These are phyloP conservation scores for Nakaseomyces bracarensis DNA, from an alignment of 1,139 yeast species.

Conservation along the genomic window DNA sequence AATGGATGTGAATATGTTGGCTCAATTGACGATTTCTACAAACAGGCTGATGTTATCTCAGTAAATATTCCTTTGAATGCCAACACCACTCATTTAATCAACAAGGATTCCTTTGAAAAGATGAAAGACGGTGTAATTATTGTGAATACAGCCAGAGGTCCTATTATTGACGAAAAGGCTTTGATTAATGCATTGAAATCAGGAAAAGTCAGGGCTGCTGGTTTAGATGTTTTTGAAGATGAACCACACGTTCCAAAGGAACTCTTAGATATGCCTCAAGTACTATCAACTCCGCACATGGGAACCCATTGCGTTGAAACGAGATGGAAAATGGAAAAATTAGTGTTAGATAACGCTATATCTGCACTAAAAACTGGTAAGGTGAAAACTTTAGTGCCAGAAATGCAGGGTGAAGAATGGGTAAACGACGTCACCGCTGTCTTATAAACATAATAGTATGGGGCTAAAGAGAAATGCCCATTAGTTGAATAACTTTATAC, in stretches of 20 bases:
- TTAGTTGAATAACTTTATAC: no score
- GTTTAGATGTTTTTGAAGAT: slow-evolving; percentile 74
- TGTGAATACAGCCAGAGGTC: slow-evolving; percentile 68
- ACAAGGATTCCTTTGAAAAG: slow-evolving; percentile 43
- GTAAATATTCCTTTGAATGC: slow-evolving; percentile 55
- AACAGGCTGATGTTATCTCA: slow-evolving; percentile 49
- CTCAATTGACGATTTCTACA: slow-evolving; percentile 47
- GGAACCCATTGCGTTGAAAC: slow-evolving; percentile 68
- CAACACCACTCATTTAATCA: slow-evolving; percentile 51
- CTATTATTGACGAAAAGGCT: slow-evolving; percentile 60
- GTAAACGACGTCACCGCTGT: slow-evolving; percentile 13
- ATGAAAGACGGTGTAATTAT: slow-evolving; percentile 60
- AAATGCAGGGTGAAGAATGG: slow-evolving; percentile 37
- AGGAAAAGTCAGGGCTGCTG: slow-evolving; percentile 68
- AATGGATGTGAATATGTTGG: slow-evolving; percentile 44
- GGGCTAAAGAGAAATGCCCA: no score
- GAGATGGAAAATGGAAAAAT: slow-evolving; percentile 46
- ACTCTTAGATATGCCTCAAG: slow-evolving; percentile 44
- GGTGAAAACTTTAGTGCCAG: slow-evolving; percentile 62
- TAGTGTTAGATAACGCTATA: slow-evolving; percentile 37
- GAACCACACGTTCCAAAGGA: slow-evolving; percentile 69
- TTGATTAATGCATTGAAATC: slow-evolving; percentile 52
- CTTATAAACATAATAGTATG: background rate
- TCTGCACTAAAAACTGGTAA: slow-evolving; percentile 47
- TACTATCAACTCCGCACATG: slow-evolving; percentile 68